These are phyloP conservation scores for Nicotiana sylvestris DNA, from an alignment of 257 asterid species.

Conservation along the genomic window DNA sequence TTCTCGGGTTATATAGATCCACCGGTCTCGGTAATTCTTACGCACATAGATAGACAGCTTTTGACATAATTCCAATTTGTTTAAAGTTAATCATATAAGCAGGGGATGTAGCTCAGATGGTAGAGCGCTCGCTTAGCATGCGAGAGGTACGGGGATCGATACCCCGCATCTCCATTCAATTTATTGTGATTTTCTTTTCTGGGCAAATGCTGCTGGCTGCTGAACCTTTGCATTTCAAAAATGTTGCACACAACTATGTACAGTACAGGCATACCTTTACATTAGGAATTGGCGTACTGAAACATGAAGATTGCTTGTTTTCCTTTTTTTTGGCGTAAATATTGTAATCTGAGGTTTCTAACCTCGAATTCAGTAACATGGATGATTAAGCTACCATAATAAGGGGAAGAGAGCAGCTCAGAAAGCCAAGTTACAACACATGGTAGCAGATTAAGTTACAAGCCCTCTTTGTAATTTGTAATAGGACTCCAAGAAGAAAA, in stretches of 20 bases:
- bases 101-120: conserved; percentile 66
- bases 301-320: background rate
- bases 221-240: background rate
- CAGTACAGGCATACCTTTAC: too few relatives aligned
- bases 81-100: too few relatives aligned
- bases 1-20: too few relatives aligned
- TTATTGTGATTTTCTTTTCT: fast-evolving
- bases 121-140: conserved; percentile 51
- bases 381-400: too few relatives aligned
- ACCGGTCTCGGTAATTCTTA: too few relatives aligned
- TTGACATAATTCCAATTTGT: too few relatives aligned
- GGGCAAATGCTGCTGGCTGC: background rate
- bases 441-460: too few relatives aligned
- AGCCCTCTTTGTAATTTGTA: too few relatives aligned
- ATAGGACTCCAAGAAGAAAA: background rate
- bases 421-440: too few relatives aligned
- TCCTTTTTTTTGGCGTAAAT: background rate
- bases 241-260: background rate
- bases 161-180: conserved; percentile 40
- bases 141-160: conserved; percentile 45
- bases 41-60: background rate
- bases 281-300: background rate
- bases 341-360: background rate
- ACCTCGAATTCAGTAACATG: background rate
- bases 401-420: too few relatives aligned